Base-by-base conservation (phyloP, 306 rosid species). In the Argentina anserina region DNA sequence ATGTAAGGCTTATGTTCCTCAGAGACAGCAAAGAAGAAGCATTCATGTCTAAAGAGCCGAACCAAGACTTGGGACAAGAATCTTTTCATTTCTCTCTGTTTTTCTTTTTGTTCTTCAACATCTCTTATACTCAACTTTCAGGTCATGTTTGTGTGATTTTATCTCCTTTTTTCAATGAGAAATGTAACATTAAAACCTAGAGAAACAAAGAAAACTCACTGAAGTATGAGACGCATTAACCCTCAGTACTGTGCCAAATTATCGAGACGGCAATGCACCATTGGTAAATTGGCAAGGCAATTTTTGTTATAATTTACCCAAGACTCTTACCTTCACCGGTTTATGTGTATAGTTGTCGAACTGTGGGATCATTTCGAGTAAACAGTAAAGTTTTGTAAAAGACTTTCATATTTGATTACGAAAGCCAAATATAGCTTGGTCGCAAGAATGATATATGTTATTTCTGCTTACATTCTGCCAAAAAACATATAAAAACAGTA, bases 401-500 rank as follows among this genome's bases (percentile, higher is more conserved):
- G 37, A 58, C 36, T 58, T 28, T 15, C 12, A 59, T 29, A 29
- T 26, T 59, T 29, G 65, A 59, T 26, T 59, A 36, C 14, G 65
- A 25, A 37, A 71, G 28, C 40, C 11, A 50, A 29, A 21, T 21
- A 3, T 3, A 71, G 56, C 42, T 58, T 25, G 31, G 17, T 71
- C 20, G 42, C 55, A 31, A 21, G 63, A 33, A 50, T 3, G n/a
- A 50, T 11, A 49, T 23, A 25, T 33, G 71, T 65, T 68, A 31
- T 37, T 28, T 61, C 50, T 7, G 69, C 49, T 72, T 59, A 41
- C 78, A 67, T 60, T 28, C 69, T 67, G 39, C 41, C 41, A 67
- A 59, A 59, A 75, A 58, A 49, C 65, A 47, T 15, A 63, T 33
- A 18, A 31, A 63, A 40, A 60, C n/a, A n/a, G n/a, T n/a, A n/a